These are phyloP conservation scores for Xylariaceae sp. DNA, from an alignment of 2,329 filamentous ascomycete genomes.

Conservation along the genomic window DNA sequence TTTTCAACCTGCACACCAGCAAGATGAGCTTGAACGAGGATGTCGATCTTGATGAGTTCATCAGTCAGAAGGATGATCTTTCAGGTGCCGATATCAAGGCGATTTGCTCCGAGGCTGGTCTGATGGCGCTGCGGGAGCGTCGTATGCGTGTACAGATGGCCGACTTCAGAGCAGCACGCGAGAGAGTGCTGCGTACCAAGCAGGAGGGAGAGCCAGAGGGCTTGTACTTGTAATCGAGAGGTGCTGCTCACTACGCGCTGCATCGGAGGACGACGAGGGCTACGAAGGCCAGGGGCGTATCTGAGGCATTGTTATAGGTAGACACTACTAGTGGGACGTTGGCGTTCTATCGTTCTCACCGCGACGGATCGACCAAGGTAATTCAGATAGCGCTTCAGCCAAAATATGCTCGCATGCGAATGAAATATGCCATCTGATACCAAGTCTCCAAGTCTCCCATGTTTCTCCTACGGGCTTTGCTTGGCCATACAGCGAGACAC, in stretches of 20 bases:
- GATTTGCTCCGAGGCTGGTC: slow-evolving; percentile 94
- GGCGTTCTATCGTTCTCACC: too few species aligned
- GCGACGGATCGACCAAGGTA: too few species aligned
- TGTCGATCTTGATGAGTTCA: slow-evolving; percentile 98
- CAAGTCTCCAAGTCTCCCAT: too few species aligned
- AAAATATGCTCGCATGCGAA: too few species aligned
- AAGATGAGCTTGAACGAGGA: slow-evolving; percentile 98
- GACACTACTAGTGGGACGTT: too few species aligned
- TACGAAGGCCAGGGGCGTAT: not conserved
- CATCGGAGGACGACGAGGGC: too few species aligned
- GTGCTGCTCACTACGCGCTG: slow-evolving; percentile 4
- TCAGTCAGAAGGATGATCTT: slow-evolving; percentile 96
- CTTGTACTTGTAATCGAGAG: slow-evolving; percentile 78
- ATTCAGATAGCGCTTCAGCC: too few species aligned
- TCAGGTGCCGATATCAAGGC: slow-evolving; percentile 98
- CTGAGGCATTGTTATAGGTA: not conserved
- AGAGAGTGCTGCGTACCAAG: slow-evolving; percentile 97
- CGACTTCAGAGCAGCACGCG: slow-evolving; percentile 88
- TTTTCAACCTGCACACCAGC: slow-evolving; percentile 94
- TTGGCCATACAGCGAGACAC: too few species aligned
- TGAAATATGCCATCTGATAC: too few species aligned
- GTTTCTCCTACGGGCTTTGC: too few species aligned
- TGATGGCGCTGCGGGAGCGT: slow-evolving; percentile 89
- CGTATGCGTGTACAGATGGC: slow-evolving; percentile 99
- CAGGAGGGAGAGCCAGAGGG: slow-evolving; percentile 97